Conservation (phyloP, 371 early-diverging fungal genomes). For the Mortierella sp. region DNA sequence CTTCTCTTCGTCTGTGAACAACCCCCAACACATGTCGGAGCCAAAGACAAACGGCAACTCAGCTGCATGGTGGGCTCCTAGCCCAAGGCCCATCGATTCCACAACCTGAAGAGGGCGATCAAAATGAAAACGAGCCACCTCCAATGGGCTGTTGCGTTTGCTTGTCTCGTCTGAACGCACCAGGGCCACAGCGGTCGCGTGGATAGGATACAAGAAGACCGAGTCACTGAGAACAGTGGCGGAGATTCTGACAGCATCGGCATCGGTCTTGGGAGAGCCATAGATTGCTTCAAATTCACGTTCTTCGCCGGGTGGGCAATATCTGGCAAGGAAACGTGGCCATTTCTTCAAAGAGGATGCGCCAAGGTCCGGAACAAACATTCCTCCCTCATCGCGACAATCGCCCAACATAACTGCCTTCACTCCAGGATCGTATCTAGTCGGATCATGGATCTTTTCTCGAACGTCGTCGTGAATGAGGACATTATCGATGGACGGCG, state of each 20-base stretch:
- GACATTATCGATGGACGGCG: constrained; percentile 36
- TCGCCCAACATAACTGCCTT: constrained; percentile 50
- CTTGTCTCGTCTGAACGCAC: background rate
- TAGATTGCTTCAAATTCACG: constrained; percentile 47
- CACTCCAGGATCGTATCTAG: constrained; percentile 34
- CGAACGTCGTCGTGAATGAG: constrained; percentile 33
- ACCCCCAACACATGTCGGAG: constrained; percentile 12
- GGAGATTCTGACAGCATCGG: constrained; percentile 36
- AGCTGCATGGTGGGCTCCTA: constrained; percentile 48
- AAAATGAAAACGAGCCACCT: constrained; percentile 46
- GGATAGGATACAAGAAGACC: constrained; percentile 45
- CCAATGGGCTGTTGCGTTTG: constrained; percentile 4
- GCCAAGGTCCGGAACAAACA: constrained; percentile 41
- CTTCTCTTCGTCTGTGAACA: constrained; percentile 40
- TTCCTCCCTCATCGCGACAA: constrained; percentile 44
- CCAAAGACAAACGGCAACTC: constrained; percentile 51
- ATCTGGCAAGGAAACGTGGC: constrained; percentile 36
- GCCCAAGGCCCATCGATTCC: constrained; percentile 33
- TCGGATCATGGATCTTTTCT: constrained; percentile 31
- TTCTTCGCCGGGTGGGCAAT: constrained; percentile 47
- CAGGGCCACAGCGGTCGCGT: constrained; percentile 31
- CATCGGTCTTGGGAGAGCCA: constrained; percentile 40
- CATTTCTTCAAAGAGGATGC: constrained; percentile 40
- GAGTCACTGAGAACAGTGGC: constrained; percentile 40
- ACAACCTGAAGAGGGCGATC: constrained; percentile 41